A percentile compares a stretch with the other conserved stretches of the same genome.
Conservation (phyloP, 225 moss, liverwort and hornwort genomes). For the Anthoceros angustus region DNA sequence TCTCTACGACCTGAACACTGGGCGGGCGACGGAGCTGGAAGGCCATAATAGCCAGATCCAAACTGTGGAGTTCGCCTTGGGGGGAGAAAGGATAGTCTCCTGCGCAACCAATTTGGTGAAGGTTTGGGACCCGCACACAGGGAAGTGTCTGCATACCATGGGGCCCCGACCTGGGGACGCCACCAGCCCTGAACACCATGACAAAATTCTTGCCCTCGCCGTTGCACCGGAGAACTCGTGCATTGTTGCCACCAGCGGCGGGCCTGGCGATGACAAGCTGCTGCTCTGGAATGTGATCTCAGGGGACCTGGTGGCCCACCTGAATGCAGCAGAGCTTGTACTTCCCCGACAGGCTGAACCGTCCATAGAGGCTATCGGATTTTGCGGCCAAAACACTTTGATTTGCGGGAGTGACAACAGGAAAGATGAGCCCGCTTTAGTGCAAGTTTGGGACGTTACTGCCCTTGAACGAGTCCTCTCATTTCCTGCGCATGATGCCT, state of each 20-base stretch:
- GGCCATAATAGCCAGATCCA: conserved; percentile 86
- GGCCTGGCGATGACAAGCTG: conserved; percentile 63
- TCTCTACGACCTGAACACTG: conserved; percentile 57
- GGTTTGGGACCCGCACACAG: conserved; percentile 69
- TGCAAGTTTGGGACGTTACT: conserved; percentile 88
- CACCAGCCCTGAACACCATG: conserved; percentile 45
- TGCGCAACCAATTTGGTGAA: conserved; percentile 73
- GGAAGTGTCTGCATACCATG: conserved; percentile 58
- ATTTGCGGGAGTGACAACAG: conserved; percentile 79
- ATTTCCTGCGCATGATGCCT: conserved; percentile 59
- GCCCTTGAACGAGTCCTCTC: conserved; percentile 35
- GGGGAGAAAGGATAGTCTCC: conserved; percentile 63
- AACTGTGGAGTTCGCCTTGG: conserved; percentile 71
- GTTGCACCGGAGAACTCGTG: conserved; percentile 43
- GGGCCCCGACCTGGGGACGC: conserved; percentile 47
- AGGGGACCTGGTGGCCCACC: conserved; percentile 59
- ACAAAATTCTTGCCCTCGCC: conserved; percentile 80
- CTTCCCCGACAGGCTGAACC: conserved; percentile 18
- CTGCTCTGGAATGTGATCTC: conserved; percentile 73
- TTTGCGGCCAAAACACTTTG: conserved; percentile 58
- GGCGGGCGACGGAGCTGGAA: conserved; percentile 57
- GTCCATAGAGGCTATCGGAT: conserved; percentile 82
- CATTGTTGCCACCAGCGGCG: conserved; percentile 82
- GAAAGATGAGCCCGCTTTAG: conserved; percentile 43
- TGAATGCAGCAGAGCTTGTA: conserved; percentile 41